Conservation (phyloP, 768 basidiomycete genomes). For the Lentinula guzmanii region DNA sequence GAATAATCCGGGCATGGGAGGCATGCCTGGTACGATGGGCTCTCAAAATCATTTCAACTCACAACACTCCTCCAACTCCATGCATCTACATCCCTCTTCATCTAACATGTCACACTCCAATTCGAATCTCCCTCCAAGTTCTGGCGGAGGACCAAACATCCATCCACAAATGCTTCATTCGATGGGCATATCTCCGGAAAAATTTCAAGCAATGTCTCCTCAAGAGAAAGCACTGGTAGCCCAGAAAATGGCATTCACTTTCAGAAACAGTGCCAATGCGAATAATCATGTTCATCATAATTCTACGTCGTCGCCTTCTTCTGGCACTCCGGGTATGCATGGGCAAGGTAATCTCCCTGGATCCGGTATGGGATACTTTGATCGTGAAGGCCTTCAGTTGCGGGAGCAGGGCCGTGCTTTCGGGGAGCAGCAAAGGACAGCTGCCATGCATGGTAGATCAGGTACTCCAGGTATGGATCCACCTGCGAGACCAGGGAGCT, state of each 20-base stretch:
- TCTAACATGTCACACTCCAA: neutral
- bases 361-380: neutral
- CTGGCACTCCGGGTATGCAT: neutral
- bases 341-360: neutral
- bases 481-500: neutral
- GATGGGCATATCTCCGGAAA: neutral
- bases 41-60: neutral
- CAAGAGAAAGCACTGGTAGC: neutral
- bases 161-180: neutral
- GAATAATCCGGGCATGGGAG: neutral
- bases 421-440: neutral
- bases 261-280: neutral
- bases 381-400: neutral
- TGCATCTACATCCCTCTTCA: neutral
- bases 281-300: conserved; percentile 3
- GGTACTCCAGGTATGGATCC: neutral
- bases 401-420: neutral
- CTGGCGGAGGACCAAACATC: neutral
- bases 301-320: neutral
- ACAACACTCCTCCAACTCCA: neutral
- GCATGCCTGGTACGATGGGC: conserved; percentile 1
- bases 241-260: neutral
- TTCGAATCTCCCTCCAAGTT: neutral
- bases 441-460: neutral
- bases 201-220: neutral